Evolutionary conservation across 2,329 filamentous ascomycete genomes (phyloP).

Genomic region (Daldinia sp.): DNA sequence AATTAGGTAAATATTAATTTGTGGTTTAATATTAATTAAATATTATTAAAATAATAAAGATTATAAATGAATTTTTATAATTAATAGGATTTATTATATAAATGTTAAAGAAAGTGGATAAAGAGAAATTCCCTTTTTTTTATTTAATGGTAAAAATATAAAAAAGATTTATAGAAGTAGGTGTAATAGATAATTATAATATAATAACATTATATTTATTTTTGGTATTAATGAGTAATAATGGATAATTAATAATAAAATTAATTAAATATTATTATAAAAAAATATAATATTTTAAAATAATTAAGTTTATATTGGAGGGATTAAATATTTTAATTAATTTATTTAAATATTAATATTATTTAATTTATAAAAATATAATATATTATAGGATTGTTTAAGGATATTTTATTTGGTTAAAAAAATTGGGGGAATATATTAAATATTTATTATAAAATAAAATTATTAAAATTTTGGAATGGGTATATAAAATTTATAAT

Average conservation of each 20-base stretch:
- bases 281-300: not conserved
- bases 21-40: not conserved
- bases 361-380: not conserved
- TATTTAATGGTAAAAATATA: not conserved
- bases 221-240: not conserved
- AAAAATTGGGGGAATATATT: not conserved
- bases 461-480: not conserved
- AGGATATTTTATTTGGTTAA: not conserved
- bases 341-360: not conserved
- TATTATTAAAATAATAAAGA: constrained; percentile 3
- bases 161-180: no score
- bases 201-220: not conserved
- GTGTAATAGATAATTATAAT: not conserved
- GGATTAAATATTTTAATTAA: not conserved
- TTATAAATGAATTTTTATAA: not conserved
- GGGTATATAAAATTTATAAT: not conserved
- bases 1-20: not conserved
- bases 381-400: not conserved
- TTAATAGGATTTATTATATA: not conserved
- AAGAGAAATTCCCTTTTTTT: not conserved
- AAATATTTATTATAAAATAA: not conserved
- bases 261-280: not conserved
- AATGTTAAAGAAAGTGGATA: not conserved
- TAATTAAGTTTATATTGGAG: not conserved
- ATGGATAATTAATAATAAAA: not conserved